Base-by-base conservation (phyloP, 495 filamentous ascomycete species). In the Neurospora sp. region DNA sequence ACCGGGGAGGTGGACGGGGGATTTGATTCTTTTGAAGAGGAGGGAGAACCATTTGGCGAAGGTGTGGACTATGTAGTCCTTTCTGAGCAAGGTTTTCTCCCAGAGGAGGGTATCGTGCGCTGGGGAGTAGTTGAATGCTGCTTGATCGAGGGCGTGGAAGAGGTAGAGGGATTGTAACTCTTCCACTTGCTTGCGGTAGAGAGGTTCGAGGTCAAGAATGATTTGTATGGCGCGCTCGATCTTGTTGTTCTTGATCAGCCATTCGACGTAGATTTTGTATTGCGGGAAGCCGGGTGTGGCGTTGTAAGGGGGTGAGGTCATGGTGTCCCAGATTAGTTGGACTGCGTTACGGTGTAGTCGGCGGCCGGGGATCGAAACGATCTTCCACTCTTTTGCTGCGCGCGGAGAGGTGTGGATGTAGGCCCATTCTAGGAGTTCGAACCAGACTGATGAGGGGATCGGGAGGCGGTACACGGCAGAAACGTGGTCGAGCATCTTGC, bases 341-440 rank as follows among this genome's bases (percentile, higher is more conserved):
- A 84, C 75, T 21, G 77, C 70, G 8, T 66, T 7, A 4, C 54
- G 36, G 4, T 66, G 21, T 4, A 77, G 73, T 3, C 77, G 34
- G 71, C 79, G 82, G 11, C 70, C 42, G n/a, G 9, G 28, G 59
- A 80, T 54, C 3, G 69, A 72, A 40, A 76, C 71, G 0, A n/a
- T 17, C 70, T 75, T 75, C 80, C 82, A 83, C n/a, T 74, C 80
- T 3, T 71, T 76, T 13, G 74, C 72, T 36, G 71, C 69, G 5
- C 81, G 75, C 24, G 74, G 77, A 1, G 75, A 71, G 28, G 74
- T 69, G 73, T 78, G 76, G 40, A 84, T 70, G 70, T 82, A 78
- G 13, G 81, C 75, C 83, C 82, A 84, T 54, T 81, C 76, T 19
- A 84, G 71, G 10, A 84, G 72, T 1, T 77, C 74, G 36, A 75